Evolutionary conservation across 257 asterid genomes (phyloP).

Genomic region (Buddleja alternifolia): DNA sequence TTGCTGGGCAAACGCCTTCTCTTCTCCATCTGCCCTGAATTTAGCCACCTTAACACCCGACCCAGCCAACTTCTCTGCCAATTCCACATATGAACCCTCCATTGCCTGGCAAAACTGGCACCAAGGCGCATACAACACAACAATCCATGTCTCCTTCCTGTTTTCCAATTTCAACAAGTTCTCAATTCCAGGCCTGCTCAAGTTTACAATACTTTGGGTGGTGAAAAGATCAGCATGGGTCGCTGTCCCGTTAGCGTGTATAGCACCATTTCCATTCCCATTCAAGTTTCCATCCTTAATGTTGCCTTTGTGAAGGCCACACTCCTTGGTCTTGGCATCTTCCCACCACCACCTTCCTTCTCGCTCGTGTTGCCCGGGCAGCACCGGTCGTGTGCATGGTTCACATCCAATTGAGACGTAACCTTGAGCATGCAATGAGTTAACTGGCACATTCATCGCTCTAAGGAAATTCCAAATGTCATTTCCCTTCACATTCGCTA

Average conservation of each 20-base stretch:
- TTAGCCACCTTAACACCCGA: conserved; percentile 72
- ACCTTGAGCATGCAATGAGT: conserved; percentile 49
- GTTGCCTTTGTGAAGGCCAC: conserved; percentile 61
- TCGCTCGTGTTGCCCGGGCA: conserved; percentile 61
- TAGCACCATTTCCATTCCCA: conserved; percentile 29
- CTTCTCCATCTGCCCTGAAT: conserved; percentile 81
- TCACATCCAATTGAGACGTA: conserved; percentile 58
- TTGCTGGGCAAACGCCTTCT: conserved; percentile 68
- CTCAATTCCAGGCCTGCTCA: conserved; percentile 53
- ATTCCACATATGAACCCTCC: conserved; percentile 70
- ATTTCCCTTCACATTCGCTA: conserved; percentile 52
- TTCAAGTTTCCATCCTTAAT: conserved; percentile 40
- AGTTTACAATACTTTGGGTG: conserved; percentile 30
- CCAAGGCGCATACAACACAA: conserved; percentile 60
- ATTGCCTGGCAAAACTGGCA: conserved; percentile 75
- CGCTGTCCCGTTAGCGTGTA: conserved; percentile 37
- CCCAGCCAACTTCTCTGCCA: conserved; percentile 59
- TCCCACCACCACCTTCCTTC: conserved; percentile 77
- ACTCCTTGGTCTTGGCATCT: conserved; percentile 61
- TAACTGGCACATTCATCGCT: conserved; percentile 56
- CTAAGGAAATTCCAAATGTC: conserved; percentile 54
- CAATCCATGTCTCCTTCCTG: conserved; percentile 51
- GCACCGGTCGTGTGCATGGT: conserved; percentile 56
- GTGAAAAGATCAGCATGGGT: conserved; percentile 34
- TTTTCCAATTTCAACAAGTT: conserved; percentile 43